Conservation (phyloP, 805 yeast species). For the Suhomyces sp. region DNA sequence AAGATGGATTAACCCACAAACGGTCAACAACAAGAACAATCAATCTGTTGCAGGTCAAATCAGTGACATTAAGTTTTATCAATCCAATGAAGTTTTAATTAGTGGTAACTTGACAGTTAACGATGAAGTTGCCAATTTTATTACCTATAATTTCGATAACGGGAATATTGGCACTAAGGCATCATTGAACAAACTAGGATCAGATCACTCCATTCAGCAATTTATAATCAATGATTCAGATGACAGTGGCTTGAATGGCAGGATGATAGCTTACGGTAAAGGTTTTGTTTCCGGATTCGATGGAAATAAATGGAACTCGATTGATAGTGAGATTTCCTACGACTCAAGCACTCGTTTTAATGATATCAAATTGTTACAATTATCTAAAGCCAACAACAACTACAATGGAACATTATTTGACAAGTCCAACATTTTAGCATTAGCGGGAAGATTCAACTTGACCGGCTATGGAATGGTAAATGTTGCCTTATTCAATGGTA, state of each 20-base stretch:
- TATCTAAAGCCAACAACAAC: slow-evolving; percentile 29
- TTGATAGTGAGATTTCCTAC: slow-evolving; percentile 35
- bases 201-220: slow-evolving; percentile 26
- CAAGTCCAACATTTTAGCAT: slow-evolving; percentile 47
- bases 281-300: slow-evolving; percentile 42
- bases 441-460: slow-evolving; percentile 57
- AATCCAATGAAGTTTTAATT: slow-evolving; percentile 36
- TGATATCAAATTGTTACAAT: slow-evolving; percentile 45
- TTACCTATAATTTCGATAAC: slow-evolving; percentile 52
- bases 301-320: slow-evolving; percentile 47
- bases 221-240: slow-evolving; percentile 47
- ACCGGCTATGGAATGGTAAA: slow-evolving; percentile 54
- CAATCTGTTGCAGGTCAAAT: slow-evolving; percentile 48
- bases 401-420: slow-evolving; percentile 38
- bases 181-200: slow-evolving; percentile 20
- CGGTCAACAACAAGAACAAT: slow-evolving; percentile 17
- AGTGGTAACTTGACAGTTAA: slow-evolving; percentile 54
- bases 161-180: slow-evolving; percentile 22
- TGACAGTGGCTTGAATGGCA: slow-evolving; percentile 37
- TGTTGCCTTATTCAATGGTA: slow-evolving; percentile 65
- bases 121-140: slow-evolving; percentile 41
- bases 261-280: slow-evolving; percentile 36
- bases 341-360: slow-evolving; percentile 36
- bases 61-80: slow-evolving; percentile 50
- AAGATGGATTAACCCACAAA: slow-evolving; percentile 52